A percentile compares a stretch with the other conserved stretches of the same genome.
Conservation (phyloP, 768 basidiomycete species). For the Pleurotus citrinopileatus region DNA sequence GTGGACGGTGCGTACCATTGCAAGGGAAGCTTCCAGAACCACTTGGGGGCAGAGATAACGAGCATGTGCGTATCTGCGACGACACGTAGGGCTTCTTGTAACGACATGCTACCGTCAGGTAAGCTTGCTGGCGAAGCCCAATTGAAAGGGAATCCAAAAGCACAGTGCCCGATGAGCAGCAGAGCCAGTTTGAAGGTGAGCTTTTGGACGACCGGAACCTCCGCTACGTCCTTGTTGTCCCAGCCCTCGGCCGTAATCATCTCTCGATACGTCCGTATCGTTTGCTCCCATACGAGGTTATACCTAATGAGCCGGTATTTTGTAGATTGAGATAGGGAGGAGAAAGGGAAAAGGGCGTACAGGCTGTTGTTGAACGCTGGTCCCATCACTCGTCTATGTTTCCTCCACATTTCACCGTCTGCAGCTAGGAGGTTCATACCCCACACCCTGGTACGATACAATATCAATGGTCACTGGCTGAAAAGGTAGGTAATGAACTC, state of each 20-base stretch:
- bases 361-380: slow-evolving; percentile 28
- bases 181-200: slow-evolving; percentile 41
- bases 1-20: slow-evolving; percentile 23
- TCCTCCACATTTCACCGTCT: slow-evolving; percentile 28
- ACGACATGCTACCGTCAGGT: slow-evolving; percentile 33
- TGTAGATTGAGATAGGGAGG: neutral
- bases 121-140: slow-evolving; percentile 37
- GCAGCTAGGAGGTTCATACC: slow-evolving; percentile 29
- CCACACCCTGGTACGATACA: slow-evolving; percentile 17
- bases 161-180: slow-evolving; percentile 41
- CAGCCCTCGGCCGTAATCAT: slow-evolving; percentile 37
- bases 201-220: slow-evolving; percentile 28
- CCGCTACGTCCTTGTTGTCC: slow-evolving; percentile 22
- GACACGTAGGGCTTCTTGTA: slow-evolving; percentile 35
- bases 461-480: neutral
- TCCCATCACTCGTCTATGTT: slow-evolving; percentile 30
- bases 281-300: slow-evolving; percentile 38
- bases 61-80: slow-evolving; percentile 27
- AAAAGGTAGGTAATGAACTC: slow-evolving; percentile 12
- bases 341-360: slow-evolving; percentile 13
- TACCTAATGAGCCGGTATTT: slow-evolving; percentile 26
- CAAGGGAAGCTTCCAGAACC: slow-evolving; percentile 34
- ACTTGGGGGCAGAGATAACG: slow-evolving; percentile 29
- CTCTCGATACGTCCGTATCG: slow-evolving; percentile 31
- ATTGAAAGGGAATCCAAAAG: slow-evolving; percentile 41